Percentiles rank a stretch among this genome's conserved stretches.
phyloP scores from a whole-genome alignment of 2,329 filamentous ascomycete genomes.

The Diplocarpon rosae region DNA sequence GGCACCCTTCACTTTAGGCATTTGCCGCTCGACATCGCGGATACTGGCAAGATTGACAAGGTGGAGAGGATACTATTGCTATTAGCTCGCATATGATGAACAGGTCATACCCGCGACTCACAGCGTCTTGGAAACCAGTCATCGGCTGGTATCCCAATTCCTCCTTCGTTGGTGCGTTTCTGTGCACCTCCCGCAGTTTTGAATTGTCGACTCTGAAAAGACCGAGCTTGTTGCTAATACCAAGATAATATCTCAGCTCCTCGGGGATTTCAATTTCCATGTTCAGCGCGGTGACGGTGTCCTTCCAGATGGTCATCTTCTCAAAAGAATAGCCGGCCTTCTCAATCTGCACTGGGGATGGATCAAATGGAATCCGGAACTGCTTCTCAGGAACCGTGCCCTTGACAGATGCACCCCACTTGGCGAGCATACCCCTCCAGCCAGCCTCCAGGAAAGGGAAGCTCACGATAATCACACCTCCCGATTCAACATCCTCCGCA shows the following conservation, averaged over 20 bases:
- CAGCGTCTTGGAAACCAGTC: conserved; percentile 59
- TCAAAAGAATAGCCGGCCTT: conserved; percentile 47
- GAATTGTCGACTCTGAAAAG: conserved; percentile 57
- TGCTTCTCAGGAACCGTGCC: conserved; percentile 47
- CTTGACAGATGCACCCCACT: conserved; percentile 39
- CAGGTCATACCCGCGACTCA: conserved; percentile 30
- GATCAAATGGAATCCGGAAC: conserved; percentile 55
- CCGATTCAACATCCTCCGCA: conserved; percentile 38
- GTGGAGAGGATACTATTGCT: conserved; percentile 56
- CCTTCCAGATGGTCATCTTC: conserved; percentile 55
- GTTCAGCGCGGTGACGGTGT: conserved; percentile 43
- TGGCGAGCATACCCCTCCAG: conserved; percentile 35
- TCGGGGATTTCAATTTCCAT: conserved; percentile 46
- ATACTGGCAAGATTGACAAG: conserved; percentile 56
- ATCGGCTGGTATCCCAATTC: conserved; percentile 52
- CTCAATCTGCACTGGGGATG: conserved; percentile 44
- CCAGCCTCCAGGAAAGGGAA: conserved; percentile 51
- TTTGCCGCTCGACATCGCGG: conserved; percentile 44
- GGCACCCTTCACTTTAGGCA: conserved; percentile 39
- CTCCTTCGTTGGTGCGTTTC: conserved; percentile 46
- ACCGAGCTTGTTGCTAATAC: conserved; percentile 52
- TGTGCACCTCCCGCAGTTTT: conserved; percentile 45
- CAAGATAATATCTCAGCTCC: conserved; percentile 55
- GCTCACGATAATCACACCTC: conserved; percentile 52
- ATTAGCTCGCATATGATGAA: conserved; percentile 10